Evolutionary conservation across 805 yeast genomes (phyloP), one percentile per base, ranked within the genome.

Genomic region (Candida michaelii): DNA sequence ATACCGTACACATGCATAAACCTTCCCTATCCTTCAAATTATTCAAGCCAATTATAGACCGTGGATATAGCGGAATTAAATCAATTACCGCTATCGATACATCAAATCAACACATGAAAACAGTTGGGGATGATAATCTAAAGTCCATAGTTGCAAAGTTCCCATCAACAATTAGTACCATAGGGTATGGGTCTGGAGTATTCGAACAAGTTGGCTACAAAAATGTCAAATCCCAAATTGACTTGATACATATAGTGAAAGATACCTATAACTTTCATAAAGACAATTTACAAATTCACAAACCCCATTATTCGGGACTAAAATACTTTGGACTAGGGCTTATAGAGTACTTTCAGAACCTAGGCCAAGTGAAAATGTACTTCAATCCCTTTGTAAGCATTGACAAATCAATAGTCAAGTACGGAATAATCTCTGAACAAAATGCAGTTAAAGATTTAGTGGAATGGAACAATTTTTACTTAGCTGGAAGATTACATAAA

Each of bases 161-260:
- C 87, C 61, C 43, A 3, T 3, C 25, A 18, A 31, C 39, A 2
- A 10, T 6, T 2, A 15, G 34, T 7, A 44, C 45, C n/a, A 39
- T 91, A 63, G 99, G 97, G 0, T 91, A 91, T 62, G 99, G 99
- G 2, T 85, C 95, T 6, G 96, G 96, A 4, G 96, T 93, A 1
- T 86, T 93, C 54, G 74, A 79, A 27, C 99, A 91, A 60, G 54
- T 52, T 1, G 67, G 71, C 4, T 73, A 77, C 49, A 2, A 51
- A 51, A 3, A 35, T 14, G 25, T 17, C 4, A 31, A n/a, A 27
- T 83, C 89, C 0, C 98, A 93, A 60, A 78, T 88, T 10, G 99
- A 93, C 60, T 63, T 93, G 62, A 85, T 91, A 10, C 81, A 85
- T 54, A 89, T 87, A 1, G 97, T 90, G 2, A 74, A 83, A 0